Evolutionary conservation across 2,329 filamentous ascomycete species (phyloP), one percentile per base, ranked within the genome.

Genomic region (Alternaria ethzedia): DNA sequence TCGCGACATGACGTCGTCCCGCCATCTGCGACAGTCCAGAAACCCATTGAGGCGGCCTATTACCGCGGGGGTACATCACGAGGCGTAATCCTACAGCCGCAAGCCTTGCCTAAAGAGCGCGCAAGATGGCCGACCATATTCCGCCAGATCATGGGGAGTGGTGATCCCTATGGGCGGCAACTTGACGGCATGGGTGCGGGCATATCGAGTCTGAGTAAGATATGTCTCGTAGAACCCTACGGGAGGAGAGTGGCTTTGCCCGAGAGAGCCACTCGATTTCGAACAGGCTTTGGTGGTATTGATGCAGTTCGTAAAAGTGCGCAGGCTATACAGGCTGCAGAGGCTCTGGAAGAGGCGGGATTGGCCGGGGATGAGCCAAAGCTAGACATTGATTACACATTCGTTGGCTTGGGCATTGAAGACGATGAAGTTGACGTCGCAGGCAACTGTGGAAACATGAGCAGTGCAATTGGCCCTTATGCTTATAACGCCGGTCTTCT

Each of bases 391-490:
- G 88, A 91, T 63, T 93, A 90, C 72, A 93, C 90, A 0, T 93
- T 93, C 74, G 86, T 90, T 2, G 88, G 89, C 43, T 82, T 93
- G 7, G 90, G 90, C 3, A 86, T 93, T 57, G 85, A 86, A 56
- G 84, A 89, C 68, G 81, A 82, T 5, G 79, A 82, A 30, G 83
- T 93, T 3, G 90, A 93, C 71, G 85, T 87, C 70, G 87, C 88
- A 0, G 88, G 90, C 23, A 93, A 92, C 70, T 93, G 90, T 74
- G 91, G 91, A n/a, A 93, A 93, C 75, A 90, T 93, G 89, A 87
- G 93, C 54, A 91, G 90, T 0, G 90, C 91, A 0, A 66, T 73
- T 49, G 91, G 90, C 0, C 90, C 91, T 0, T 89, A 87, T 72
- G 88, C 88, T 3, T 81, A 89, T 74, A 80, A 92, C 79, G 77